phyloP scores from a whole-genome alignment of 2,329 filamentous ascomycete species.

The Fusarium marasasianum region DNA sequence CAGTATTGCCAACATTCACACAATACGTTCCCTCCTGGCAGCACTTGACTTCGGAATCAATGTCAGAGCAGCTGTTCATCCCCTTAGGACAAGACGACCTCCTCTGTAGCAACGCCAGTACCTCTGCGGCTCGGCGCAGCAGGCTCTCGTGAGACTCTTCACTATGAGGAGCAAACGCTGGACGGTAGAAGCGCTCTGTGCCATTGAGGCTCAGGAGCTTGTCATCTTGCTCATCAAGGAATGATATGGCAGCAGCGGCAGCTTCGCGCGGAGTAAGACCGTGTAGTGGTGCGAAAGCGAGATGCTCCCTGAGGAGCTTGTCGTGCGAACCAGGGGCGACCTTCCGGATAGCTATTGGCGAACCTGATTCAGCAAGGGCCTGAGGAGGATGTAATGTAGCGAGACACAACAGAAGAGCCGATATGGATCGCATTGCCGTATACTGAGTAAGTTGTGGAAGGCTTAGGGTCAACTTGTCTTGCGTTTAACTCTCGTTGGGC shows the following conservation, averaged over 20 bases:
- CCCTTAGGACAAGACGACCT: slow-evolving; percentile 74
- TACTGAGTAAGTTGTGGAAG: neutral
- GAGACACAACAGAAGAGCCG: slow-evolving; percentile 54
- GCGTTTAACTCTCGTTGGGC: neutral
- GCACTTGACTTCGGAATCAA: slow-evolving; percentile 76
- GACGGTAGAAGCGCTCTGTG: slow-evolving; percentile 50
- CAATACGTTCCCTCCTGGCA: slow-evolving; percentile 74
- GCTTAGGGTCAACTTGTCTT: neutral
- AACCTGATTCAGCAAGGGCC: slow-evolving; percentile 46
- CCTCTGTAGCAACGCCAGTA: slow-evolving; percentile 59
- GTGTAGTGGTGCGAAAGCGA: slow-evolving; percentile 54
- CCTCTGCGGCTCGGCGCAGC: slow-evolving; percentile 57
- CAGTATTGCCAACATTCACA: slow-evolving; percentile 69
- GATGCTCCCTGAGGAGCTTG: slow-evolving; percentile 78
- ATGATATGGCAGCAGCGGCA: slow-evolving; percentile 44
- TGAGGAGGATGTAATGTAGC: slow-evolving; percentile 56
- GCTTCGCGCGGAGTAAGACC: slow-evolving; percentile 43
- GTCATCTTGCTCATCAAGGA: slow-evolving; percentile 43
- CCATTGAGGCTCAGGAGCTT: slow-evolving; percentile 24
- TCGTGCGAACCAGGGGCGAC: slow-evolving; percentile 76
- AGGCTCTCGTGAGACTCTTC: slow-evolving; percentile 42
- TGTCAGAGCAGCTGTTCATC: slow-evolving; percentile 70
- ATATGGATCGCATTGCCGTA: slow-evolving; percentile 52
- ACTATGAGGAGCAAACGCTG: slow-evolving; percentile 62
- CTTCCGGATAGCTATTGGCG: slow-evolving; percentile 74